Evolutionary conservation across 352 stramenopile species (phyloP), one percentile per base, ranked within the genome.

Genomic region (Pythium brachiatum): DNA sequence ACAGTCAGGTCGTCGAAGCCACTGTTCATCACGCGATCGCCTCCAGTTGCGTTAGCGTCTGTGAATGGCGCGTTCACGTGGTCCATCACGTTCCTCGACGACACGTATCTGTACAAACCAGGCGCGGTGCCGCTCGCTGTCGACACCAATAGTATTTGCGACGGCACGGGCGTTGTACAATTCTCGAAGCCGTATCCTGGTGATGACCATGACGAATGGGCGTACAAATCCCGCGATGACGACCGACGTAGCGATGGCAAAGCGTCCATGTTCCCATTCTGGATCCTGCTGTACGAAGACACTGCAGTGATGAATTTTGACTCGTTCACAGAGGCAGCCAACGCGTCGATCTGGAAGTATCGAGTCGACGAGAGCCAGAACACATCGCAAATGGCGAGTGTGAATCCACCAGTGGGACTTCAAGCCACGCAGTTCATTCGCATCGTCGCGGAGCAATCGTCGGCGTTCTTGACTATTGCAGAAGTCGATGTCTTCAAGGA

Each of bases 401-500:
- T 88, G 18, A 75, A 76, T n/a, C 74, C 81, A 31, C 81, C 83
- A 1, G 38, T 66, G 2, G 66, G 70, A 12, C 77, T 73, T 7
- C 26, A 32, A 21, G 73, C 62, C 15, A 81, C 79, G 9, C 82
- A 90, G 60, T 87, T 83, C 53, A 51, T 94, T 3, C 82, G 86
- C 26, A 74, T 94, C 20, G 63, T 90, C 9, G 67, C 72, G 2
- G 79, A 85, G 38, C 64, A 69, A 12, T 50, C 75, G 0, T 69
- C 39, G n/a, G 70, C 72, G 0, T 57, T 72, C 7, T 62, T 95
- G 29, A 89, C 79, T 5, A 62, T 95, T 12, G 79, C 83, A 18
- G 86, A 95, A 61, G 82, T 95, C 7, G 69, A 95, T 62, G 75
- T 94, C 20, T 95, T 88, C 41, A 53, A 62, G 0, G 74, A 88